These are phyloP conservation scores for Aspergillus sclerotialis DNA, from an alignment of 2,329 filamentous ascomycete species.

Conservation along the genomic window DNA sequence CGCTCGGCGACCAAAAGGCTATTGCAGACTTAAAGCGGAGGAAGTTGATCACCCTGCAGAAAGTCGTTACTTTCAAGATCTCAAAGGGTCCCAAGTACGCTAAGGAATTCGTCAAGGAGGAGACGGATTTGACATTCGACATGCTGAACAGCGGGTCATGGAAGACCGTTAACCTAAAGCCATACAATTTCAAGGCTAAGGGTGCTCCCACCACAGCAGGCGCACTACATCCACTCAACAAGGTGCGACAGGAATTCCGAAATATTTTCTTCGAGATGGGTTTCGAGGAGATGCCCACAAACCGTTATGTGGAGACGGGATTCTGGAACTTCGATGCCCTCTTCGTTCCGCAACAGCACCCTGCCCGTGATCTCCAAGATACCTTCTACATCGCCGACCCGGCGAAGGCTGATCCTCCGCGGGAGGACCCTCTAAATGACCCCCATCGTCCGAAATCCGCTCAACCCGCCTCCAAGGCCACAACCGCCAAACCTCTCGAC, in stretches of 20 bases:
- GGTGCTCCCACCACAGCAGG: constrained; percentile 46
- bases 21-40: constrained; percentile 82
- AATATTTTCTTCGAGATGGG: constrained; percentile 99
- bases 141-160: constrained; percentile 82
- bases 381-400: constrained; percentile 98
- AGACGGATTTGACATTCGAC: constrained; percentile 89
- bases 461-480: constrained; percentile 41
- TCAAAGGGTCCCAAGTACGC: constrained; percentile 83
- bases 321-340: constrained; percentile 99
- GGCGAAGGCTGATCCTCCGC: constrained; percentile 60
- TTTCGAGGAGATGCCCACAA: constrained; percentile 96
- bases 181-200: constrained; percentile 69
- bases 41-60: constrained; percentile 77
- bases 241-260: constrained; percentile 91
- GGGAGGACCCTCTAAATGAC: constrained; percentile 46
- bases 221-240: constrained; percentile 62
- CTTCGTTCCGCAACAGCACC: constrained; percentile 95
- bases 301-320: constrained; percentile 86
- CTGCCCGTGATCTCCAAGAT: constrained; percentile 92
- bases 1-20: constrained; percentile 65
- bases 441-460: constrained; percentile 34
- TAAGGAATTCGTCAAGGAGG: constrained; percentile 80
- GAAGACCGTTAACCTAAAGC: constrained; percentile 87
- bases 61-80: constrained; percentile 78
- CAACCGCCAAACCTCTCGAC: constrained; percentile 47